These are phyloP conservation scores for Pythium brassicae DNA, from an alignment of 352 stramenopile genomes.

Conservation along the genomic window DNA sequence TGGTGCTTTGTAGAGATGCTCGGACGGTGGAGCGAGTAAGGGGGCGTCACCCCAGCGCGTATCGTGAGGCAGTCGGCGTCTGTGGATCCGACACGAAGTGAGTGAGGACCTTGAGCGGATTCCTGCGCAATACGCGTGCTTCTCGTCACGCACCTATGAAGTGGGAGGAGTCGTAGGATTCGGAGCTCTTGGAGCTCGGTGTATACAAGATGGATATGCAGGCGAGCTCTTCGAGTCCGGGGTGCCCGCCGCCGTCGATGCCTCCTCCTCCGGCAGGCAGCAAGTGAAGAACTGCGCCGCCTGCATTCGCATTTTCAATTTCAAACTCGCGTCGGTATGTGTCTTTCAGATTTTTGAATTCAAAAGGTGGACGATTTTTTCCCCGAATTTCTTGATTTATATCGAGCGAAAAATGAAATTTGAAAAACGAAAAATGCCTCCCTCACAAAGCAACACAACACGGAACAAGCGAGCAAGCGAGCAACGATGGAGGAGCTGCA, in stretches of 20 bases:
- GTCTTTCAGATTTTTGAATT: not conserved
- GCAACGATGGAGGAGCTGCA: constrained; percentile 55
- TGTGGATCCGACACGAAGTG: not conserved
- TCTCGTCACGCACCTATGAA: not conserved
- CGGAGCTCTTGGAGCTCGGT: not conserved
- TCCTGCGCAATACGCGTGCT: not conserved
- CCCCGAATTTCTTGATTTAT: too few species aligned
- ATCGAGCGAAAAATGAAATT: too few species aligned
- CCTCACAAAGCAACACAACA: too few species aligned
- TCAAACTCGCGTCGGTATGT: not conserved
- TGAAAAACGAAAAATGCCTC: too few species aligned
- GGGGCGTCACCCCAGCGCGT: too few species aligned
- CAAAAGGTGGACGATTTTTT: too few species aligned
- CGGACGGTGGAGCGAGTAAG: not conserved
- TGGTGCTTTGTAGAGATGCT: not conserved
- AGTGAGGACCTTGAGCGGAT: not conserved
- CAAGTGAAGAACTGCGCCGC: not conserved
- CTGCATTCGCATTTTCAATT: constrained; percentile 1
- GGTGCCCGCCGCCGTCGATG: not conserved
- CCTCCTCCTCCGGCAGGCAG: too few species aligned
- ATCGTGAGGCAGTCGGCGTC: not conserved
- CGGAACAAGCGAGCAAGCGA: not conserved
- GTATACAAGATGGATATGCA: constrained; percentile 1
- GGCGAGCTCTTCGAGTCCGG: not conserved
- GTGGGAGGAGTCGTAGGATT: not conserved